Percentiles rank a stretch among this genome's conserved stretches.
phyloP scores from a whole-genome alignment of 2,329 filamentous ascomycete species.

The Thelonectria blattea region DNA sequence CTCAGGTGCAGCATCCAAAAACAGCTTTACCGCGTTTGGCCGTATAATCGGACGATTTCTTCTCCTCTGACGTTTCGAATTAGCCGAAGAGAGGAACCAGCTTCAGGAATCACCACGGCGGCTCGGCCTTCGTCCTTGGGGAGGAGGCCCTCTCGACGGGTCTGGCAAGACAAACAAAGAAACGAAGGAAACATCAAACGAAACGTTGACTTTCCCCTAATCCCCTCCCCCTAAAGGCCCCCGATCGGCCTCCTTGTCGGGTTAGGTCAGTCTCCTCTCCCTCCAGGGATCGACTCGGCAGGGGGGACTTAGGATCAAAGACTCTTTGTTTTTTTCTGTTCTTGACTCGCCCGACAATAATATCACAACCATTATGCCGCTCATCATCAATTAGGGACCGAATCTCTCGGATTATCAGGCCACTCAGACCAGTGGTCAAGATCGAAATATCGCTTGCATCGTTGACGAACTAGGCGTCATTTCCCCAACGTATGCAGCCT shows the following conservation, averaged over 20 bases:
- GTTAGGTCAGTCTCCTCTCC: conserved; percentile 21
- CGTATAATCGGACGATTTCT: conserved; percentile 24
- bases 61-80: conserved; percentile 24
- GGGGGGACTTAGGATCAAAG: conserved; percentile 15
- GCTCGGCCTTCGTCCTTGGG: conserved; percentile 2
- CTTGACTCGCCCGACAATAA: conserved; percentile 11
- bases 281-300: conserved; percentile 23
- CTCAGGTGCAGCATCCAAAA: conserved; percentile 26
- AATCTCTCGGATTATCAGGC: conserved; percentile 29
- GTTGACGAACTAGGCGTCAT: conserved; percentile 34
- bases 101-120: conserved; percentile 5
- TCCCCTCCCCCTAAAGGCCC: background rate
- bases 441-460: conserved; percentile 31
- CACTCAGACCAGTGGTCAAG: conserved; percentile 28
- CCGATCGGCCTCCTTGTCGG: conserved; percentile 30
- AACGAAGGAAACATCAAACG: conserved; percentile 39
- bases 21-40: conserved; percentile 22
- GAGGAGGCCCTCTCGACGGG: conserved; percentile 12
- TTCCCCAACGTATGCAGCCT: conserved; percentile 31
- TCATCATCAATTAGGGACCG: conserved; percentile 17
- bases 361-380: conserved; percentile 23
- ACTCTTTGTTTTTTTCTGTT: background rate
- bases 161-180: conserved; percentile 31
- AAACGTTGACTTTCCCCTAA: conserved; percentile 31
- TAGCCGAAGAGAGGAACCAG: conserved; percentile 19